Percentiles rank a stretch among this genome's conserved stretches.
Conservation (phyloP, 2,329 filamentous ascomycete genomes). For the Cryphonectria nitschkei region DNA sequence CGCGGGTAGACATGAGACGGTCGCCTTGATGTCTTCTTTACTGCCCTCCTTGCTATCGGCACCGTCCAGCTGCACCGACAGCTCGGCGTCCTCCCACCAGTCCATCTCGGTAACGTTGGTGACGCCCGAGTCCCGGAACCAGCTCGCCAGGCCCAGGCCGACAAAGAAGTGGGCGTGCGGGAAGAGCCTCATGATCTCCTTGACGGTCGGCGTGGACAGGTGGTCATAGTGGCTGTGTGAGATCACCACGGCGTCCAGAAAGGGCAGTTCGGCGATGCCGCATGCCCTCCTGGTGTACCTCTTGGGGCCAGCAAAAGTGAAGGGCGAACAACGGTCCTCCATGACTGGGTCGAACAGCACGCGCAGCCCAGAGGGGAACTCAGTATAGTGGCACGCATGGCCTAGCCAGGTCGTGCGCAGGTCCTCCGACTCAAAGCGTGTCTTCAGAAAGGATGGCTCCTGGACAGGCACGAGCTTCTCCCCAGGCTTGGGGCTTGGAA, state of each 20-base stretch:
- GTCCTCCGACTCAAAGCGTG: constrained; percentile 56
- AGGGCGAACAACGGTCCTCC: constrained; percentile 81
- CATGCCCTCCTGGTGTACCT: constrained; percentile 80
- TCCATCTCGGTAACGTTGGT: constrained; percentile 84
- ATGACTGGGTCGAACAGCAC: constrained; percentile 95
- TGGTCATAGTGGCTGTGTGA: constrained; percentile 95
- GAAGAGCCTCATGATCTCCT: constrained; percentile 70
- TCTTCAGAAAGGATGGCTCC: constrained; percentile 68
- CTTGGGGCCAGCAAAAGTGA: constrained; percentile 71
- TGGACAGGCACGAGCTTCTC: constrained; percentile 65
- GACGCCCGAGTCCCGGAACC: constrained; percentile 76
- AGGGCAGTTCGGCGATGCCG: constrained; percentile 74
- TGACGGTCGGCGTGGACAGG: constrained; percentile 75
- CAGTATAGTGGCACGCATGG: constrained; percentile 91
- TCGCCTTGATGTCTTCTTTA: constrained; percentile 62
- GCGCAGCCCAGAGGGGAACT: constrained; percentile 83
- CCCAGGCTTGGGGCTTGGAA: constrained; percentile 63
- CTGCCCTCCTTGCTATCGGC: constrained; percentile 36
- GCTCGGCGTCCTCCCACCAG: constrained; percentile 87
- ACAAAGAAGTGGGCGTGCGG: constrained; percentile 88
- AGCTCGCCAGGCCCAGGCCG: constrained; percentile 78
- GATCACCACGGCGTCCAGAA: constrained; percentile 77
- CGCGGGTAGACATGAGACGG: constrained; percentile 77
- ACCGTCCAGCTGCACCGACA: constrained; percentile 57
- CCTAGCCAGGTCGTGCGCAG: constrained; percentile 93